These are phyloP conservation scores for Monilinia aucupariae DNA, from an alignment of 2,329 filamentous ascomycete species.

Conservation along the genomic window DNA sequence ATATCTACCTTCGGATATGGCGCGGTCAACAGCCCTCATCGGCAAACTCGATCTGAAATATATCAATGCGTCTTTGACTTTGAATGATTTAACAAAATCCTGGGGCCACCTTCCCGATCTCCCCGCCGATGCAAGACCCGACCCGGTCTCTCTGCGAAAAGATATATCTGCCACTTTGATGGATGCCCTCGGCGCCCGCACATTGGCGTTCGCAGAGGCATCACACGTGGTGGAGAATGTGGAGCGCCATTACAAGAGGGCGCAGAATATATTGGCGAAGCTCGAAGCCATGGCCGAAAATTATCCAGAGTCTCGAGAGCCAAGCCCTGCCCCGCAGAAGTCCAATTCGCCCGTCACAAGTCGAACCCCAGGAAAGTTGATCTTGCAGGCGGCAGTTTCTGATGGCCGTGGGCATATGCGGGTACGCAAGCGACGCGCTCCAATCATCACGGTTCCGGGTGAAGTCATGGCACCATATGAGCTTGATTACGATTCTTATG, in stretches of 20 bases:
- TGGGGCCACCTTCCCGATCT: constrained; percentile 53
- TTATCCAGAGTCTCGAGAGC: constrained; percentile 47
- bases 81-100: constrained; percentile 51
- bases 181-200: constrained; percentile 50
- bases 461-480: constrained; percentile 63
- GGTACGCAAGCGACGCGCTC: constrained; percentile 38
- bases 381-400: constrained; percentile 42
- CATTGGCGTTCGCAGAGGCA: constrained; percentile 57
- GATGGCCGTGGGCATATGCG: constrained; percentile 15
- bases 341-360: constrained; percentile 50
- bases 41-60: constrained; percentile 58
- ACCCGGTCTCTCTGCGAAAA: constrained; percentile 49
- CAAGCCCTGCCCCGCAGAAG: constrained; percentile 41
- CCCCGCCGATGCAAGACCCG: constrained; percentile 43
- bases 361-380: constrained; percentile 43
- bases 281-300: constrained; percentile 56
- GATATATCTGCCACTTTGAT: constrained; percentile 55
- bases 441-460: constrained; percentile 59
- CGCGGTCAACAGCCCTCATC: constrained; percentile 60
- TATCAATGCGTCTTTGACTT: constrained; percentile 47
- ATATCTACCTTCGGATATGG: constrained; percentile 62
- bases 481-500: constrained; percentile 55
- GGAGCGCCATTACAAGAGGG: constrained; percentile 55
- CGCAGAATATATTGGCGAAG: constrained; percentile 53
- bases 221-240: constrained; percentile 59